phyloP scores from a whole-genome alignment of 2,329 filamentous ascomycete genomes.

The Cordyceps sp. region DNA sequence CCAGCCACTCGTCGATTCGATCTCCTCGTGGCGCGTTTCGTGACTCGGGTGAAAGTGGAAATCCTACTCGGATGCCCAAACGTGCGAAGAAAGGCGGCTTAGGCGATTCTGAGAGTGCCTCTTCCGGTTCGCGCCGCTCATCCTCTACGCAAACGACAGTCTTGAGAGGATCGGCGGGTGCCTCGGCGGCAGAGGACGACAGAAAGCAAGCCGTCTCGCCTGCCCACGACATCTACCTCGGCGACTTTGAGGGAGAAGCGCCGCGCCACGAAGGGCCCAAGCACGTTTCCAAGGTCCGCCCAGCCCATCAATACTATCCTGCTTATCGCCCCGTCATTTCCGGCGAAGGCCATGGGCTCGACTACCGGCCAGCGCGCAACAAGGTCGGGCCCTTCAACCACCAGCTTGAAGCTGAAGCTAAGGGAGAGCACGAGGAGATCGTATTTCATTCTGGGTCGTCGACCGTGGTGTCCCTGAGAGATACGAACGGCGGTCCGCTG shows the following conservation, averaged over 20 bases:
- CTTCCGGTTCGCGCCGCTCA: neutral
- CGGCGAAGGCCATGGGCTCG: conserved; percentile 1
- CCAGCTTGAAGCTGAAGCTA: neutral
- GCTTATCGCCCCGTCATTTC: conserved; percentile 2
- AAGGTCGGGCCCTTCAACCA: conserved; percentile 7
- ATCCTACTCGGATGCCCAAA: too few species aligned
- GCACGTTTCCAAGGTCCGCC: conserved; percentile 10
- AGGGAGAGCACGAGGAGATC: neutral
- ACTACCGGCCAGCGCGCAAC: conserved; percentile 1
- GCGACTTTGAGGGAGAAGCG: too few species aligned
- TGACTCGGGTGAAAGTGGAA: too few species aligned
- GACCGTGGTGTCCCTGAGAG: conserved; percentile 1
- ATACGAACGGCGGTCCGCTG: neutral
- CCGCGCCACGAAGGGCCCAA: conserved; percentile 6
- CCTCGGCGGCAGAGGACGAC: neutral
- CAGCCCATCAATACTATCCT: conserved; percentile 7
- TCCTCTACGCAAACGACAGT: neutral
- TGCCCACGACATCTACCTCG: too few species aligned
- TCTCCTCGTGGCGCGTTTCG: too few species aligned
- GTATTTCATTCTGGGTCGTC: conserved; percentile 3
- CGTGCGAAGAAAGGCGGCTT: too few species aligned
- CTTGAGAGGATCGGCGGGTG: neutral
- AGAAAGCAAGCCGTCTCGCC: too few species aligned
- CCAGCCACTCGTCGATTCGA: too few species aligned
- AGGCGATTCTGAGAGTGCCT: neutral